Base-by-base conservation (phyloP, 768 basidiomycete species). In the Polyporus arcularius region DNA sequence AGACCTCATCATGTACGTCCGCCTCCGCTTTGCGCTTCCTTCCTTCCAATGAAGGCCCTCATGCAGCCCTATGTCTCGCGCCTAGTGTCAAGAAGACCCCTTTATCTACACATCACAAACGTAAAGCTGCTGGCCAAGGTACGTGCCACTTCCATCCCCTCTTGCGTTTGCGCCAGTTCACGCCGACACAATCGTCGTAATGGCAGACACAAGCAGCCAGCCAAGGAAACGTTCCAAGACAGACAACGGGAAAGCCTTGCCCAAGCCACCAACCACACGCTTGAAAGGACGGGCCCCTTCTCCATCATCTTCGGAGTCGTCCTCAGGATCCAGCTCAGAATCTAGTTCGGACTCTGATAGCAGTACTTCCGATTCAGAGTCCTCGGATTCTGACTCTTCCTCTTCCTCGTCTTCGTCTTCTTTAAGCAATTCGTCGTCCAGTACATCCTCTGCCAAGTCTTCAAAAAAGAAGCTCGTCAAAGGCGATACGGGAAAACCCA, bases 1-100 rank as follows among this genome's bases (percentile, higher is more conserved):
- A 15, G 73, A 74, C 47, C 60, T 74, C 3, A 59, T 74, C 48
- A 52, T 64, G 73, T 74, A 48, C 56, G 70, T 68, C n/a, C 16
- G 16, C 15, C 14, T 3, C 16, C 18, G 4, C 31, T 15, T n/a
- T 31, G 5, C n/a, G 11, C 35, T 16, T 26, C 48, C 31, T 53
- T 16, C 43, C 10, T 45, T 43, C 60, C 61, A 56, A 57, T 42
- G 58, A 65, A 53, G 49, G 57, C 67, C 65, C 70, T 68, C 62
- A 68, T 67, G 53, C 28, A 39, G 53, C 32, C 46, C 3, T 45
- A 31, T 45, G 16, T 38, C 21, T 35, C 50, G 15, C 39, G 18
- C 21, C n/a, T 50, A 71, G 70, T 21, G 54, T 71, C 42, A 67
- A 70, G 50, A 65, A 50, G 35, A 55, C 15, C 2, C 32, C 57